These are phyloP conservation scores for Saussurea involucrata DNA, from an alignment of 129 eudicot genomes.

Conservation along the genomic window DNA sequence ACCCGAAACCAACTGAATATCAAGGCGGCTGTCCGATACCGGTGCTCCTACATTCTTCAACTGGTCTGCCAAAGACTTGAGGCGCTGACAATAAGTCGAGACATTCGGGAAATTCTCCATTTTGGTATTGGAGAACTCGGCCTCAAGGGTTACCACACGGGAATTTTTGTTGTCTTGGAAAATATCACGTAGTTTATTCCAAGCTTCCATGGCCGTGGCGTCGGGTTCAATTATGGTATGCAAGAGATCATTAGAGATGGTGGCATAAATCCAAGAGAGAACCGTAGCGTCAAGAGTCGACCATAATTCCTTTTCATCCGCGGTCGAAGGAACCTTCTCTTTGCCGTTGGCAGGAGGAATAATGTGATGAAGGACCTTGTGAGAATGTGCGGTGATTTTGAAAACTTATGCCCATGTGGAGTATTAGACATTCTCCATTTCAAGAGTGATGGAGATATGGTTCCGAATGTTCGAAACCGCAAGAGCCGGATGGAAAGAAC, in stretches of 20 bases:
- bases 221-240: conserved; percentile 8
- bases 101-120: neutral
- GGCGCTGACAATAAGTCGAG: conserved; percentile 4
- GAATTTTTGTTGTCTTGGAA: neutral
- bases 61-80: neutral
- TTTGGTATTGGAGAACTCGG: neutral
- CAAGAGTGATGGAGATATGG: no score
- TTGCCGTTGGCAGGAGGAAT: neutral
- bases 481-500: neutral
- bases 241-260: conserved; percentile 1
- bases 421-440: neutral
- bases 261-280: conserved; percentile 12
- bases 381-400: neutral
- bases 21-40: conserved; percentile 7
- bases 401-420: neutral
- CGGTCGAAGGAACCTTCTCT: neutral
- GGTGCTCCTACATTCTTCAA: conserved; percentile 10
- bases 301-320: neutral
- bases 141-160: neutral
- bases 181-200: neutral
- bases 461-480: neutral
- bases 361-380: neutral
- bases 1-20: conserved; percentile 2
- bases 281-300: conserved; percentile 13
- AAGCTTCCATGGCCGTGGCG: conserved; percentile 1